These are phyloP conservation scores for Fistulinella staudtii DNA, from an alignment of 1,284 basidiomycete genomes.

Conservation along the genomic window DNA sequence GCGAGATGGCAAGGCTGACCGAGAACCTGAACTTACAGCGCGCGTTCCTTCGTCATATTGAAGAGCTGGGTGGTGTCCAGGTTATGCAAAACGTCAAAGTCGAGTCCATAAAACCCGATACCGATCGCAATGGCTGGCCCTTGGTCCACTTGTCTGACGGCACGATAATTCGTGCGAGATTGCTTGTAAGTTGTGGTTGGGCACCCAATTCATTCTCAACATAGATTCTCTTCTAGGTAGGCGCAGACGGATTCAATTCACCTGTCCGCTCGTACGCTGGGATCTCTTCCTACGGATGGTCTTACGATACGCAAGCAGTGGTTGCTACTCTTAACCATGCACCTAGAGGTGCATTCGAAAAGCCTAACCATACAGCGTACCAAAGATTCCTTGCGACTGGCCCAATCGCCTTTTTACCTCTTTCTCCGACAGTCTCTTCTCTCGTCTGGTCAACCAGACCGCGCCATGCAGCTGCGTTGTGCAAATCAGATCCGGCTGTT, in stretches of 20 bases:
- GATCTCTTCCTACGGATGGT: conserved; percentile 89
- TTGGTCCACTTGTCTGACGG: conserved; percentile 67
- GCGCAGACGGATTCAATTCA: conserved; percentile 94
- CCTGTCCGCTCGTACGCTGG: conserved; percentile 87
- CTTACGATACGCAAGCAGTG: conserved; percentile 87
- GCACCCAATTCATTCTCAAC: conserved; percentile 7
- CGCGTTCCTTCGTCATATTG: conserved; percentile 63
- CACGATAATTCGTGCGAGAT: conserved; percentile 57
- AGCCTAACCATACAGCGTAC: conserved; percentile 80
- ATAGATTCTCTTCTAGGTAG: conserved; percentile 54
- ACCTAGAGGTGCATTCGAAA: conserved; percentile 53
- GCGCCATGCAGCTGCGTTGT: conserved; percentile 69
- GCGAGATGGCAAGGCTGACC: conserved; percentile 74
- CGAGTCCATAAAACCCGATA: conserved; percentile 51
- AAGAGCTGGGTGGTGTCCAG: conserved; percentile 41
- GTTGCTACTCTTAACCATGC: conserved; percentile 84
- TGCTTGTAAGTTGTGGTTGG: conserved; percentile 53
- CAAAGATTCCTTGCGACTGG: conserved; percentile 96
- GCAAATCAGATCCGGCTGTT: conserved; percentile 61
- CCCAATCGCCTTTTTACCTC: conserved; percentile 91
- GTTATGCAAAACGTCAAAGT: conserved; percentile 70
- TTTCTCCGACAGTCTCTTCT: conserved; percentile 75
- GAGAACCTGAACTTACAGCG: conserved; percentile 92
- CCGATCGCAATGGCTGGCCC: conserved; percentile 59
- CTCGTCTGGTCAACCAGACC: conserved; percentile 96